Conservation (phyloP, 2,329 filamentous ascomycete genomes). For the Exophiala mesophila region DNA sequence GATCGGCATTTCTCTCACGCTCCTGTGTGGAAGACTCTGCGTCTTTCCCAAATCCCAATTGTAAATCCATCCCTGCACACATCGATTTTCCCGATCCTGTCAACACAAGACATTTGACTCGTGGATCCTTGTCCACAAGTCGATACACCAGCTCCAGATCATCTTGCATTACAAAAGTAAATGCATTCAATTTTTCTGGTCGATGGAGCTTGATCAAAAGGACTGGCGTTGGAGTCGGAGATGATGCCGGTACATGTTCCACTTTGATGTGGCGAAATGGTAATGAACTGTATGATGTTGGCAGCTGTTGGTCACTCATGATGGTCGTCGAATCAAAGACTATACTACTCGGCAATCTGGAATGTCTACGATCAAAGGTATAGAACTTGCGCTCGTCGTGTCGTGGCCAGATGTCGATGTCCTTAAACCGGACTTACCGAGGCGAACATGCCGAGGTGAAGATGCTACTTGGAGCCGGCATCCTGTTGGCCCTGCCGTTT, state of each 20-base stretch:
- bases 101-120: conserved; percentile 53
- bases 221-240: conserved; percentile 55
- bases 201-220: conserved; percentile 62
- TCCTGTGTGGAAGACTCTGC: conserved; percentile 22
- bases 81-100: conserved; percentile 52
- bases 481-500: too few relatives aligned
- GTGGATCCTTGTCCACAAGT: conserved; percentile 48
- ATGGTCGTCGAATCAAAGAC: too few relatives aligned
- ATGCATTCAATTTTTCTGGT: conserved; percentile 63
- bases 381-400: too few relatives aligned
- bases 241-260: conserved; percentile 38
- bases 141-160: conserved; percentile 55
- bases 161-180: conserved; percentile 59
- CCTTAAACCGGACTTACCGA: too few relatives aligned
- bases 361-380: too few relatives aligned
- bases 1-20: conserved; percentile 24
- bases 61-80: conserved; percentile 59
- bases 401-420: too few relatives aligned
- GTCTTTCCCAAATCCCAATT: conserved; percentile 24
- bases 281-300: conserved; percentile 34
- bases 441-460: too few relatives aligned
- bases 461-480: too few relatives aligned
- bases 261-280: conserved; percentile 32
- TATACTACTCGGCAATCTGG: too few relatives aligned
- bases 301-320: too few relatives aligned